Percentiles rank a stretch among this genome's conserved stretches.
phyloP scores from a whole-genome alignment of 2,329 filamentous ascomycete genomes.

The Exophiala spinifera region DNA sequence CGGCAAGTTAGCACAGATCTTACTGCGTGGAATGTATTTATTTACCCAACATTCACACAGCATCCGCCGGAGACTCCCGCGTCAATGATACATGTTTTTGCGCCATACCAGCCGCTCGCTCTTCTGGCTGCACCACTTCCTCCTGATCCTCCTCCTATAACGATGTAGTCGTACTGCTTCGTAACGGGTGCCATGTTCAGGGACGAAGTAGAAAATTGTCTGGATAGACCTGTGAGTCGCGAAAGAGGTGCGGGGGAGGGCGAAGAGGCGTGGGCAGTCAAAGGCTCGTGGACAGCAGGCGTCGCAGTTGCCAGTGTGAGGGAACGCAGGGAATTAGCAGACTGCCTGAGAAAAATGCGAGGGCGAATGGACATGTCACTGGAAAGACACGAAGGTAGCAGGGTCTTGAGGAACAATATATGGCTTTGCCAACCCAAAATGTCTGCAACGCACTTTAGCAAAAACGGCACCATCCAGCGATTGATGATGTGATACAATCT shows the following conservation, averaged over 20 bases:
- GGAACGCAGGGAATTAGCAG: constrained; percentile 6
- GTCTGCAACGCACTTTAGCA: background rate
- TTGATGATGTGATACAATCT: constrained; percentile 24
- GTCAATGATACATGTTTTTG: constrained; percentile 51
- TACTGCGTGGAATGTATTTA: background rate
- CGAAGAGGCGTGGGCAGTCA: constrained; percentile 2
- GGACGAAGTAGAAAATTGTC: constrained; percentile 40
- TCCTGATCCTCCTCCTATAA: constrained; percentile 54
- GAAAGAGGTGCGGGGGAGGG: constrained; percentile 22
- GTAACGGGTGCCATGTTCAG: constrained; percentile 45
- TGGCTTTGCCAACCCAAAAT: background rate
- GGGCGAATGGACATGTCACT: constrained; percentile 26
- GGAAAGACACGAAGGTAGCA: constrained; percentile 3
- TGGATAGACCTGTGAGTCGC: constrained; percentile 41
- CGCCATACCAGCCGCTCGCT: constrained; percentile 52
- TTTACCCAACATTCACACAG: constrained; percentile 54
- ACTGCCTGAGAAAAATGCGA: constrained; percentile 14
- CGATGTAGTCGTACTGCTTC: constrained; percentile 54
- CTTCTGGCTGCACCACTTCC: constrained; percentile 50
- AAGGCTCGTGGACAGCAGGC: constrained; percentile 1
- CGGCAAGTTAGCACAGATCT: constrained; percentile 7
- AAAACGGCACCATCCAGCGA: background rate
- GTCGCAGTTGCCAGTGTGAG: constrained; percentile 14
- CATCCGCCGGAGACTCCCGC: constrained; percentile 48
- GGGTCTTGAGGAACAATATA: background rate